Evolutionary conservation across 768 basidiomycete species (phyloP).

Genomic region (Podaxis rugospora): DNA sequence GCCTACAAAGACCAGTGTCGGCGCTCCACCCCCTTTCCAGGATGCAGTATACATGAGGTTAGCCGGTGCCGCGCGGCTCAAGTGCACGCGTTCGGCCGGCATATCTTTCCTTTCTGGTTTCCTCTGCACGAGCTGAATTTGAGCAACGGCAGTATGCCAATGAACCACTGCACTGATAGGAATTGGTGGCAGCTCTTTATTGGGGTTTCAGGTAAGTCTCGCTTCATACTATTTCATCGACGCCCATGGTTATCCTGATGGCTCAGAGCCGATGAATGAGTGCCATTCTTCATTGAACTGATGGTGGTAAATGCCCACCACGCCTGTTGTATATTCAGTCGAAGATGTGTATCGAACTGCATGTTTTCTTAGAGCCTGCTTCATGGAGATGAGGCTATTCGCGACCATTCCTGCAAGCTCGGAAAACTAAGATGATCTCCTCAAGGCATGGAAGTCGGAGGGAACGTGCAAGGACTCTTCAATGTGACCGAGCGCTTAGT

Average conservation of each 20-base stretch:
- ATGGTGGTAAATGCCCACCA: neutral
- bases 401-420: neutral
- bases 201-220: neutral
- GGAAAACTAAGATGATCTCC: neutral
- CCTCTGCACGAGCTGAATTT: too few relatives aligned
- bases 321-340: neutral
- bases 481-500: neutral
- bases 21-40: too few relatives aligned
- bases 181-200: too few relatives aligned
- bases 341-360: neutral
- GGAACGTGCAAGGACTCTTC: neutral
- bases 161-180: too few relatives aligned
- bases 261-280: neutral
- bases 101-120: too few relatives aligned
- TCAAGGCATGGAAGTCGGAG: neutral
- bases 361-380: neutral
- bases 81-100: too few relatives aligned
- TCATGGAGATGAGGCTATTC: neutral
- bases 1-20: too few relatives aligned
- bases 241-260: neutral
- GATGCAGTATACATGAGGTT: too few relatives aligned
- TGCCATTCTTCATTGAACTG: neutral
- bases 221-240: neutral
- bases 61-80: too few relatives aligned
- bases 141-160: too few relatives aligned